A percentile compares a stretch with the other conserved stretches of the same genome.
Conservation (phyloP, 352 stramenopile species). For the Pythium phragmiticola region DNA sequence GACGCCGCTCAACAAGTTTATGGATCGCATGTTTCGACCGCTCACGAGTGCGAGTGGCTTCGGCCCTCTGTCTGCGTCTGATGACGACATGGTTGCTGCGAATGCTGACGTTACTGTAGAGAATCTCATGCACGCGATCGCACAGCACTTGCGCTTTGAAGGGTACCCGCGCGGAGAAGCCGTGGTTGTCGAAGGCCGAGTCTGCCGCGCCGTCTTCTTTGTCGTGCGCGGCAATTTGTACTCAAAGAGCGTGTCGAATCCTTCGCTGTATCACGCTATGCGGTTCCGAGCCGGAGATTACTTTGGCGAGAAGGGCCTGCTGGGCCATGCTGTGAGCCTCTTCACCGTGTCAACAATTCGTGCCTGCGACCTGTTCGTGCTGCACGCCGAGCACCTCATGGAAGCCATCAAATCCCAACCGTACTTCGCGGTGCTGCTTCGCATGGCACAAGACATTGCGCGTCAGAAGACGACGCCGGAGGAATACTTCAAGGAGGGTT, state of each 20-base stretch:
- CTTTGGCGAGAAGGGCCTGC: conserved; percentile 61
- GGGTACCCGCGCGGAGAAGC: conserved; percentile 61
- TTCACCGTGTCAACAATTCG: conserved; percentile 33
- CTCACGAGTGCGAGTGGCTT: conserved; percentile 24
- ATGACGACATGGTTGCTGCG: conserved; percentile 16
- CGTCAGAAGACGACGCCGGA: conserved; percentile 31
- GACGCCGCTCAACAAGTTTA: conserved; percentile 45
- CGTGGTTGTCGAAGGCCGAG: conserved; percentile 58
- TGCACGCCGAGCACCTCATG: conserved; percentile 48
- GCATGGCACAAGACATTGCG: conserved; percentile 43
- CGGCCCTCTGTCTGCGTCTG: background rate
- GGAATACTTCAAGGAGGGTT: conserved; percentile 31
- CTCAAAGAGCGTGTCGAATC: conserved; percentile 54
- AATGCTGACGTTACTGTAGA: conserved; percentile 18
- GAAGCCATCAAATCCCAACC: conserved; percentile 35
- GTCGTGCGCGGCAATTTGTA: conserved; percentile 59
- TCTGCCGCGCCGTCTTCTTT: conserved; percentile 56
- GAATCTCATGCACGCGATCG: conserved; percentile 34
- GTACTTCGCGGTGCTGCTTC: conserved; percentile 46
- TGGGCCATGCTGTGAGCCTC: conserved; percentile 46
- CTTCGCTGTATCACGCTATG: conserved; percentile 42
- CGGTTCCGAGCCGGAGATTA: conserved; percentile 54
- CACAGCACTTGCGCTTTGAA: conserved; percentile 56
- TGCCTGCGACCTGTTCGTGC: conserved; percentile 38
- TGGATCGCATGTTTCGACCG: conserved; percentile 39